A percentile compares a stretch with the other conserved stretches of the same genome.
These are phyloP conservation scores for Thielaviopsis euricoi DNA, from an alignment of 2,329 filamentous ascomycete species.

Conservation along the genomic window DNA sequence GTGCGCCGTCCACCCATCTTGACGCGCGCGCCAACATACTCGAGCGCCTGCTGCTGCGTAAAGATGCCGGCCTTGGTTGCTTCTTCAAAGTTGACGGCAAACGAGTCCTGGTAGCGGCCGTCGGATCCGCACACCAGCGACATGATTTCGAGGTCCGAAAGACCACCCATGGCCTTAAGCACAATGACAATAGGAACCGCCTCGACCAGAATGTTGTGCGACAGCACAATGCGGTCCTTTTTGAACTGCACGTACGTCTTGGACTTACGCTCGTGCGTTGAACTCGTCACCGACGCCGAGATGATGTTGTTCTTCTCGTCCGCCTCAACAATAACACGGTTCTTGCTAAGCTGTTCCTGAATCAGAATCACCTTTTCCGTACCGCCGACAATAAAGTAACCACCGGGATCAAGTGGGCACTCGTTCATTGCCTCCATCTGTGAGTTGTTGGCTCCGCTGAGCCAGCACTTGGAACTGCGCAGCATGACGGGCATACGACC, in stretches of 20 bases:
- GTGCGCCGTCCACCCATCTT: conserved; percentile 65
- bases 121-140: conserved; percentile 80
- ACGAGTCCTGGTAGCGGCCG: conserved; percentile 81
- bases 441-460: conserved; percentile 66
- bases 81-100: conserved; percentile 89
- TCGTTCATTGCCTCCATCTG: conserved; percentile 90
- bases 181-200: conserved; percentile 90
- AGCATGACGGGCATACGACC: conserved; percentile 94
- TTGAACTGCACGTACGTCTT: conserved; percentile 94
- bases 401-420: conserved; percentile 87
- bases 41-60: conserved; percentile 88
- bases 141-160: conserved; percentile 90
- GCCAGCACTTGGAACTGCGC: conserved; percentile 80
- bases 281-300: conserved; percentile 91
- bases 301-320: conserved; percentile 85
- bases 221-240: conserved; percentile 76
- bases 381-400: conserved; percentile 94
- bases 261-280: conserved; percentile 91
- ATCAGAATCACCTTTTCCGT: conserved; percentile 98
- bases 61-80: conserved; percentile 68
- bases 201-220: conserved; percentile 86
- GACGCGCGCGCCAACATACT: conserved; percentile 75
- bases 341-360: conserved; percentile 97
- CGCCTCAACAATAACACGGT: conserved; percentile 91
- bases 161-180: conserved; percentile 81